A percentile compares a stretch with the other conserved stretches of the same genome.
Evolutionary conservation across 768 basidiomycete genomes (phyloP).

Genomic region (Pulveroboletus frians): DNA sequence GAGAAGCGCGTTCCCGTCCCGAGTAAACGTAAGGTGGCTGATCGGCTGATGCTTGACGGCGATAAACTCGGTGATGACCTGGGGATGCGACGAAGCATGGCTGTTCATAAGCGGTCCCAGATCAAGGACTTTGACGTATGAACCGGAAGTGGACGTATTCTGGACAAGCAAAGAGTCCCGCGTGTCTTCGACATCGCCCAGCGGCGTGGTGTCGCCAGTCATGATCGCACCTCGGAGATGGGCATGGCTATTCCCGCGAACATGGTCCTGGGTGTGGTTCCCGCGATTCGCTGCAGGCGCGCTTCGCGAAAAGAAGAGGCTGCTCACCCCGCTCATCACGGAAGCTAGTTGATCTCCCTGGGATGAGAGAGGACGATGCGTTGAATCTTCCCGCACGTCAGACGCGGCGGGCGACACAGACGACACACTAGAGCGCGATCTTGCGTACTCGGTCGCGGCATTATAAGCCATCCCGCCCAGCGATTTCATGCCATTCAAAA

Average conservation of each 20-base stretch:
- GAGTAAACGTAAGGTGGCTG: conserved; percentile 44
- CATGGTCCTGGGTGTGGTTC: conserved; percentile 9
- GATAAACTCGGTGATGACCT: conserved; percentile 43
- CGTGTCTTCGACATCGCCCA: conserved; percentile 10
- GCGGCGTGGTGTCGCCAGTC: conserved; percentile 9
- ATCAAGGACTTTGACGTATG: conserved; percentile 56
- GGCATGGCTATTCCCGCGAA: background rate
- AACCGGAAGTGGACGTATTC: conserved; percentile 28
- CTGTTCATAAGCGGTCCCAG: conserved; percentile 34
- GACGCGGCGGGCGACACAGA: conserved; percentile 7
- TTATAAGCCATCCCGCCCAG: conserved; percentile 57
- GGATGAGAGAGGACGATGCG: conserved; percentile 17
- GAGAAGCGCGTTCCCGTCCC: conserved; percentile 47
- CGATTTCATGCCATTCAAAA: conserved; percentile 60
- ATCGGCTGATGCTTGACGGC: conserved; percentile 46
- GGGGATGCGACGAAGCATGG: conserved; percentile 21
- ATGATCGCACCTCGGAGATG: conserved; percentile 15
- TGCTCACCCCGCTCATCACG: conserved; percentile 26
- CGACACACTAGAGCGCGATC: conserved; percentile 20
- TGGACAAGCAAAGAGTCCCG: conserved; percentile 4
- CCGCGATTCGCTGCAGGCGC: conserved; percentile 44
- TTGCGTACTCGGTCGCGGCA: conserved; percentile 42
- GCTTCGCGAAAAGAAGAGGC: conserved; percentile 56
- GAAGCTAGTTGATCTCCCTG: conserved; percentile 21
- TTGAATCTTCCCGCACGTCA: background rate